These are phyloP conservation scores for Pholiota conissans DNA, from an alignment of 768 basidiomycete genomes.

Conservation along the genomic window DNA sequence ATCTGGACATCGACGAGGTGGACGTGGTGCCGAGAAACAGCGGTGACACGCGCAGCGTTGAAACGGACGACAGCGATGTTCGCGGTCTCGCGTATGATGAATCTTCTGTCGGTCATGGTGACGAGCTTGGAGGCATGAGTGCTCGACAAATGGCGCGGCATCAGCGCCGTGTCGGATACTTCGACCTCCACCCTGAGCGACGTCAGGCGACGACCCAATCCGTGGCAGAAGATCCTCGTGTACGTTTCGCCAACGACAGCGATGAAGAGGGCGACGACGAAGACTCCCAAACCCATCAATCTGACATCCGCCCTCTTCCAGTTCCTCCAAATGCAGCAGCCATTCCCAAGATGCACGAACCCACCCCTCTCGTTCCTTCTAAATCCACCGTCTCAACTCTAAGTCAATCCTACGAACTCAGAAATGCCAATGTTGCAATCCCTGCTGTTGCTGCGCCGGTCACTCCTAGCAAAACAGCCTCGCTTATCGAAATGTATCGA, in stretches of 20 bases:
- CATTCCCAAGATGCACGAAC: conserved; percentile 15
- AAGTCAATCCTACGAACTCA: conserved; percentile 14
- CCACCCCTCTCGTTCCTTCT: conserved; percentile 13
- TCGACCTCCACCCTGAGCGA: conserved; percentile 78
- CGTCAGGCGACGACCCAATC: conserved; percentile 35
- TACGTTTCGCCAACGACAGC: conserved; percentile 35
- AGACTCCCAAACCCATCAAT: conserved; percentile 15
- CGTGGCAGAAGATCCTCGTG: conserved; percentile 36
- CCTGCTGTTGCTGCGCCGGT: conserved; percentile 15
- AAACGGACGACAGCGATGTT: conserved; percentile 26
- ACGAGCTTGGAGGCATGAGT: conserved; percentile 20
- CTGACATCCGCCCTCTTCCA: conserved; percentile 24
- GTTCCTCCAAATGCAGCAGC: conserved; percentile 24
- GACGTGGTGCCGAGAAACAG: conserved; percentile 43
- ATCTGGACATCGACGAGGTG: conserved; percentile 51
- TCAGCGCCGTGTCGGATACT: conserved; percentile 63
- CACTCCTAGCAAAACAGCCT: conserved; percentile 63
- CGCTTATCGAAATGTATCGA: conserved; percentile 85
- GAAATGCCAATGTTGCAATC: conserved; percentile 4
- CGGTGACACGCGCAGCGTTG: conserved; percentile 23
- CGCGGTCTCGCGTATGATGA: conserved; percentile 27
- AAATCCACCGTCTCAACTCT: conserved; percentile 16
- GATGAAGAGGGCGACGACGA: conserved; percentile 31
- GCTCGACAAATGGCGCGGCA: conserved; percentile 32
- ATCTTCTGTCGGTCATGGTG: conserved; percentile 25